Evolutionary conservation across 176 grass and related monocot genomes (phyloP).

Genomic region (Pontederia paniculata): DNA sequence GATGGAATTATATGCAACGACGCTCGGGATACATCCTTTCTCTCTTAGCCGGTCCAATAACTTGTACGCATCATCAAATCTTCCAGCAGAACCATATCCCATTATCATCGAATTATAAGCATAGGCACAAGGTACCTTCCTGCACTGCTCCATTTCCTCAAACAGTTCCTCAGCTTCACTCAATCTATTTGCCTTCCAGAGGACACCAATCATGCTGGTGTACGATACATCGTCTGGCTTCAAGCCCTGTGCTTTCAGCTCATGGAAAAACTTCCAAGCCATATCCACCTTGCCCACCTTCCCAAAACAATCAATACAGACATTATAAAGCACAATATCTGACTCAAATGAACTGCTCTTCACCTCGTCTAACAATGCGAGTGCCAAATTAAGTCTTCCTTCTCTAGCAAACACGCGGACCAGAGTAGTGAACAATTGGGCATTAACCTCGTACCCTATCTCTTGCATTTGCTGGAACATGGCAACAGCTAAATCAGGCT

Average conservation of each 20-base stretch:
- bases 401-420: conserved; percentile 52
- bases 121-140: conserved; percentile 61
- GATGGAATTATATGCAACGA: conserved; percentile 86
- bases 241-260: conserved; percentile 59
- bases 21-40: conserved; percentile 81
- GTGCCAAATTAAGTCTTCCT: conserved; percentile 35
- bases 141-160: conserved; percentile 44
- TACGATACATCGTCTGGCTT: conserved; percentile 74
- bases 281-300: conserved; percentile 84
- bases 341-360: conserved; percentile 65
- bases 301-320: conserved; percentile 84
- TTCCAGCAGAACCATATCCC: conserved; percentile 64
- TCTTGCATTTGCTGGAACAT: conserved; percentile 93
- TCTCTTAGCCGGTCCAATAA: conserved; percentile 66
- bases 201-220: conserved; percentile 87
- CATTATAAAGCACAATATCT: conserved; percentile 69
- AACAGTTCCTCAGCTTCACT: conserved; percentile 67
- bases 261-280: conserved; percentile 94
- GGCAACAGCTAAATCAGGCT: conserved; percentile 45
- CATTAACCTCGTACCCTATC: conserved; percentile 69
- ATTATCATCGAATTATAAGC: conserved; percentile 92
- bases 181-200: conserved; percentile 55
- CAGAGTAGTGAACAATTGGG: conserved; percentile 66
- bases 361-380: conserved; percentile 59
- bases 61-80: conserved; percentile 59